phyloP scores from a whole-genome alignment of 2,329 filamentous ascomycete genomes.

The Boeremia exigua region DNA sequence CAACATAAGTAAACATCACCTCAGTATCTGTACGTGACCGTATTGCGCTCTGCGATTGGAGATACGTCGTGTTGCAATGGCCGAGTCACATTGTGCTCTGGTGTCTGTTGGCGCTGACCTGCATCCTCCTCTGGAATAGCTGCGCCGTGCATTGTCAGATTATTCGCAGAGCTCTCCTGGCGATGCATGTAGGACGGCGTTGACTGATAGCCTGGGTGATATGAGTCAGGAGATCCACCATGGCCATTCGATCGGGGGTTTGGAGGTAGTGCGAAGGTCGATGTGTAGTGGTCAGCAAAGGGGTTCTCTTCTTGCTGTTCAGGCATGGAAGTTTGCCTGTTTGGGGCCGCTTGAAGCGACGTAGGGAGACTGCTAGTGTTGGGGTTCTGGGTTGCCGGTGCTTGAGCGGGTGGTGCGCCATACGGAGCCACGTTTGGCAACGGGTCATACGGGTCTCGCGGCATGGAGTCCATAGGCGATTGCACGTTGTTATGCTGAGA shows the following conservation, averaged over 20 bases:
- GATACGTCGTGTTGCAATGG: slow-evolving; percentile 38
- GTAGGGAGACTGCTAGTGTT: slow-evolving; percentile 33
- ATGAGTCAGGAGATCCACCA: slow-evolving; percentile 33
- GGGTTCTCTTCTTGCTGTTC: slow-evolving; percentile 44
- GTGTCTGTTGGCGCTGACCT: slow-evolving; percentile 32
- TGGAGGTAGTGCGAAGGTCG: slow-evolving; percentile 36
- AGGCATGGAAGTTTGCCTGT: slow-evolving; percentile 16
- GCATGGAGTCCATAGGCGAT: slow-evolving; percentile 8
- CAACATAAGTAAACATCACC: slow-evolving; percentile 4
- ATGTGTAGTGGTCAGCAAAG: slow-evolving; percentile 51
- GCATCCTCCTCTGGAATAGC: slow-evolving; percentile 38
- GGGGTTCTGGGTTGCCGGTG: slow-evolving; percentile 20
- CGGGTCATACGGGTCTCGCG: slow-evolving; percentile 13
- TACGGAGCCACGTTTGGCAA: slow-evolving; percentile 5
- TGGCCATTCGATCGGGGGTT: slow-evolving; percentile 23
- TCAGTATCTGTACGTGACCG: slow-evolving; percentile 48
- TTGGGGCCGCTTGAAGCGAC: slow-evolving; percentile 36
- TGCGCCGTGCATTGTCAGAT: slow-evolving; percentile 56
- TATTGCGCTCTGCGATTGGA: slow-evolving; percentile 45
- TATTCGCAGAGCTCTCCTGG: slow-evolving; percentile 52
- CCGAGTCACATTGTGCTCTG: slow-evolving; percentile 26
- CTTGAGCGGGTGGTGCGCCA: slow-evolving; percentile 3
- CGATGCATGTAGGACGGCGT: slow-evolving; percentile 53
- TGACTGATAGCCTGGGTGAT: slow-evolving; percentile 44
- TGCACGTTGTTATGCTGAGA: slow-evolving; percentile 20